A percentile compares a stretch with the other conserved stretches of the same genome.
These are phyloP conservation scores for Vaccinium vitisidaea DNA, from an alignment of 148 eudicot genomes.

Conservation along the genomic window DNA sequence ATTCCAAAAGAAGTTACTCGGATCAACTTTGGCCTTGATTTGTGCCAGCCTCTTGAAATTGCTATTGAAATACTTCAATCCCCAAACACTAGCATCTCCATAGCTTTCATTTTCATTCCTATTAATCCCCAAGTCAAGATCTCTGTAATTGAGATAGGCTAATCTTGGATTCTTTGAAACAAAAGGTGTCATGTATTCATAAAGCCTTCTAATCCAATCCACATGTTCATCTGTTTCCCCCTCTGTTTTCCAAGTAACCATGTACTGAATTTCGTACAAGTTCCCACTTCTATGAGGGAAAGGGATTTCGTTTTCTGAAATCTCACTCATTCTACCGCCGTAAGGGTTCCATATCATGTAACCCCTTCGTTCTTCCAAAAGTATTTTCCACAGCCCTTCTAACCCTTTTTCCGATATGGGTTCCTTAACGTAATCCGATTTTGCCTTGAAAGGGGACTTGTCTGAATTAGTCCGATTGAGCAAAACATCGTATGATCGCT, in stretches of 20 bases:
- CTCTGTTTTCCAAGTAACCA: slow-evolving; percentile 34
- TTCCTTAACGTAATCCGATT: slow-evolving; percentile 28
- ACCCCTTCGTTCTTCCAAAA: slow-evolving; percentile 30
- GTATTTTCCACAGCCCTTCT: slow-evolving; percentile 33
- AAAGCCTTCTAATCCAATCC: slow-evolving; percentile 9
- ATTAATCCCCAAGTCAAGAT: slow-evolving; percentile 39
- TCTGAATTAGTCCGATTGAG: slow-evolving; percentile 21
- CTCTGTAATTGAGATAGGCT: slow-evolving; percentile 40
- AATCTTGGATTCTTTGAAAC: slow-evolving; percentile 37
- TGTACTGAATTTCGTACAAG: slow-evolving; percentile 30
- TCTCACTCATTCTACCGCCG: slow-evolving; percentile 38
- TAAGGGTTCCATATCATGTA: slow-evolving; percentile 32
- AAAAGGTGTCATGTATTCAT: slow-evolving; percentile 31
- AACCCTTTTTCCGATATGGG: slow-evolving; percentile 32
- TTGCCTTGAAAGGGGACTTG: slow-evolving; percentile 24
- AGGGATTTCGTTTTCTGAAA: slow-evolving; percentile 29
- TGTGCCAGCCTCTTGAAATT: slow-evolving; percentile 21
- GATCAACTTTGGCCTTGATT: not conserved
- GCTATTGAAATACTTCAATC: slow-evolving; percentile 30
- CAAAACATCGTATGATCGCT: slow-evolving; percentile 20
- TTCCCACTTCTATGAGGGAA: slow-evolving; percentile 44
- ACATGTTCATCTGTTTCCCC: slow-evolving; percentile 8
- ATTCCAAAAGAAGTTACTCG: not conserved
- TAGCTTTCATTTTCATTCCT: slow-evolving; percentile 13
- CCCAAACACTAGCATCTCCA: slow-evolving; percentile 19